Evolutionary conservation across 176 grass and related monocot genomes (phyloP).

Genomic region (Calamus simplicifolius): DNA sequence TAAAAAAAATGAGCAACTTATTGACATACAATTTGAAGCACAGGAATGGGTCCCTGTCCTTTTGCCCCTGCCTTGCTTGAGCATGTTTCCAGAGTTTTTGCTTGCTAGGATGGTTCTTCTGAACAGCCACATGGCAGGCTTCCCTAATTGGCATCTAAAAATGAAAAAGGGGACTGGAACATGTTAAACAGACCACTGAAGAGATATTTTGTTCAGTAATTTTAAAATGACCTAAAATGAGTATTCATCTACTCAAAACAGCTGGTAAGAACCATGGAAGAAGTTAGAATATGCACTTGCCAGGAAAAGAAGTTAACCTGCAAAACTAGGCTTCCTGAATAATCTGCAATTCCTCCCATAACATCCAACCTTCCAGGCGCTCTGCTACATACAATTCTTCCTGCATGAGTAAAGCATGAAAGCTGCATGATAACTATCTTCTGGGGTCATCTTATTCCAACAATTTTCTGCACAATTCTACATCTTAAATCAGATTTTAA

Average conservation of each 20-base stretch:
- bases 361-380: slow-evolving; percentile 92
- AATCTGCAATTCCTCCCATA: slow-evolving; percentile 95
- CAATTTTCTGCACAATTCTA: too few species aligned
- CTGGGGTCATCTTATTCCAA: too few species aligned
- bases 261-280: too few species aligned
- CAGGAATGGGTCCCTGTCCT: slow-evolving; percentile 50
- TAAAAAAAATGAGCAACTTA: too few species aligned
- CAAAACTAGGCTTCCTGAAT: slow-evolving; percentile 92
- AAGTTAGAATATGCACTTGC: neutral
- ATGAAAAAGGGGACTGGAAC: too few species aligned
- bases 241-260: too few species aligned
- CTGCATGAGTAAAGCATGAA: slow-evolving; percentile 19
- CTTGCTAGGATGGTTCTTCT: slow-evolving; percentile 63
- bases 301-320: slow-evolving; percentile 36
- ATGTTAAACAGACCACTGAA: too few species aligned
- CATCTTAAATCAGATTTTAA: too few species aligned
- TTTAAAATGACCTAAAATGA: too few species aligned
- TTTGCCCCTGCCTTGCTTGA: slow-evolving; percentile 76
- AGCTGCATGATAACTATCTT: too few species aligned
- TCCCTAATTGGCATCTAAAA: slow-evolving; percentile 89
- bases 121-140: slow-evolving; percentile 94
- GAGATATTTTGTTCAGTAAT: too few species aligned
- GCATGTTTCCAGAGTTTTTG: slow-evolving; percentile 95
- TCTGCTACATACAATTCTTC: slow-evolving; percentile 91
- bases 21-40: slow-evolving; percentile 85